Conservation (phyloP, 2,329 filamentous ascomycete genomes). For the Talaromyces sp. region DNA sequence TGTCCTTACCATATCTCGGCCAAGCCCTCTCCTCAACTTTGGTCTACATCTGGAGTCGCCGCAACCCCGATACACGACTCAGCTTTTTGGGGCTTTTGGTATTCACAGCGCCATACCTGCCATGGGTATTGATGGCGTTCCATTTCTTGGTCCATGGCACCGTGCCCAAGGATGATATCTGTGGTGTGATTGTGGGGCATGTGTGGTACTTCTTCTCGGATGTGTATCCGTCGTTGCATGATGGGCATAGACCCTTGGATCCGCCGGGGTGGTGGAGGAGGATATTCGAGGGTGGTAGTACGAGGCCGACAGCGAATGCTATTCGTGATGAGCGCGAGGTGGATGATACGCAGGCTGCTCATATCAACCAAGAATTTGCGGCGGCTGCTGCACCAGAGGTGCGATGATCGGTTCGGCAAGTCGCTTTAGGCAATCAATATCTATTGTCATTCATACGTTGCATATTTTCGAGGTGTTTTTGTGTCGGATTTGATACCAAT, state of each 20-base stretch:
- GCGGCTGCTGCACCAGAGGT: slow-evolving; percentile 36
- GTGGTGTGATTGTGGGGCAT: slow-evolving; percentile 91
- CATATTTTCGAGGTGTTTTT: slow-evolving; percentile 13
- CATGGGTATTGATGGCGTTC: slow-evolving; percentile 93
- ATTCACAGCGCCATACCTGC: slow-evolving; percentile 90
- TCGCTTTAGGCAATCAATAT: neutral
- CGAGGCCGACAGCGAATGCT: neutral
- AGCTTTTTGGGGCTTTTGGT: slow-evolving; percentile 86
- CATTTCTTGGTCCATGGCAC: slow-evolving; percentile 86
- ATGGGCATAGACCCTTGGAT: slow-evolving; percentile 79
- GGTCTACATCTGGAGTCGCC: slow-evolving; percentile 96
- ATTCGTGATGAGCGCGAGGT: slow-evolving; percentile 14
- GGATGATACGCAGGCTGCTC: slow-evolving; percentile 28
- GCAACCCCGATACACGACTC: slow-evolving; percentile 86
- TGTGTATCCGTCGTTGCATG: slow-evolving; percentile 88
- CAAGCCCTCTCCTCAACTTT: slow-evolving; percentile 87
- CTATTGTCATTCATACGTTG: neutral
- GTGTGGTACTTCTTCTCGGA: slow-evolving; percentile 98
- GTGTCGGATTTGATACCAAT: slow-evolving; percentile 12
- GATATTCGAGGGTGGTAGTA: slow-evolving; percentile 62
- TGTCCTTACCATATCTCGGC: slow-evolving; percentile 92
- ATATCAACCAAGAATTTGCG: slow-evolving; percentile 33
- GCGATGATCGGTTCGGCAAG: slow-evolving; percentile 23
- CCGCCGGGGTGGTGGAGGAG: slow-evolving; percentile 88
- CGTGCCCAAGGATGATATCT: slow-evolving; percentile 92